These are phyloP conservation scores for Mucor indicus DNA, from an alignment of 371 early-diverging fungal genomes.

Conservation along the genomic window DNA sequence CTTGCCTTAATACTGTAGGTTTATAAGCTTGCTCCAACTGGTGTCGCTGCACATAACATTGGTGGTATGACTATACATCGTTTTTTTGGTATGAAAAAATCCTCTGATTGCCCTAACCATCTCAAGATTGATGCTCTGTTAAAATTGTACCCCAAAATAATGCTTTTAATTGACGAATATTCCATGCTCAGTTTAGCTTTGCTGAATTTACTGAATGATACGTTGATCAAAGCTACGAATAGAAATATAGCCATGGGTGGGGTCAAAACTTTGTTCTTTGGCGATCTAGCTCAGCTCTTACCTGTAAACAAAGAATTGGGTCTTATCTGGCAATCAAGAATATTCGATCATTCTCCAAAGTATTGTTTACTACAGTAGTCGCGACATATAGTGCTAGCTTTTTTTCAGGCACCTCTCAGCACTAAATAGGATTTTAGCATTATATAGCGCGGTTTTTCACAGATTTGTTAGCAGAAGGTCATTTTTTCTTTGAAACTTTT, in stretches of 20 bases:
- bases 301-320: not conserved
- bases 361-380: too few relatives aligned
- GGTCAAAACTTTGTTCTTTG: not conserved
- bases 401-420: too few relatives aligned
- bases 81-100: too few relatives aligned
- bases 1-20: not conserved
- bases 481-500: too few relatives aligned
- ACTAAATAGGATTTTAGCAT: too few relatives aligned
- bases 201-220: not conserved
- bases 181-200: not conserved
- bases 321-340: not conserved
- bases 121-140: too few relatives aligned
- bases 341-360: constrained; percentile 8
- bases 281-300: not conserved
- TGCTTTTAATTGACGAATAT: not conserved
- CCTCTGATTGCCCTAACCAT: too few relatives aligned
- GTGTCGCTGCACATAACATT: constrained; percentile 2
- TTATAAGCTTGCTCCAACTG: constrained; percentile 1
- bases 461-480: too few relatives aligned
- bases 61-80: not conserved
- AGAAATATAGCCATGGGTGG: not conserved
- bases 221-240: not conserved
- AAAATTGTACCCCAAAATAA: not conserved
- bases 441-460: too few relatives aligned
- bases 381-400: too few relatives aligned